These are phyloP conservation scores for Shiraia sp. DNA, from an alignment of 2,329 filamentous ascomycete species.

Conservation along the genomic window DNA sequence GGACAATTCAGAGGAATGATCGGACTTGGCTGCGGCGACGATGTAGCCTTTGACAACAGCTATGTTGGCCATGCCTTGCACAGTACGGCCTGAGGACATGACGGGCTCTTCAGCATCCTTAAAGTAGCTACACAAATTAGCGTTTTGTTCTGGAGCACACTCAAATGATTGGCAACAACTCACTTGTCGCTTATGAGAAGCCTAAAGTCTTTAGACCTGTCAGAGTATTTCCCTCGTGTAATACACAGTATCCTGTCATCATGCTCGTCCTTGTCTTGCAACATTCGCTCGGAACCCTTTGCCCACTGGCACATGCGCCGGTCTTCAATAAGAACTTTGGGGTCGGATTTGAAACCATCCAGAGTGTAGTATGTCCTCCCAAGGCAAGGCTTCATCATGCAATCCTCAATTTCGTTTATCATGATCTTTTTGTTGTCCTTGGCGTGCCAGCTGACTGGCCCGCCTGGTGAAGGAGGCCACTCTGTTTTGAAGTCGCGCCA, in stretches of 20 bases:
- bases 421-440: constrained; percentile 82
- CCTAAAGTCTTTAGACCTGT: constrained; percentile 73
- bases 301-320: constrained; percentile 87
- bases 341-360: constrained; percentile 76
- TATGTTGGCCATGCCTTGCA: constrained; percentile 79
- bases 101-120: constrained; percentile 69
- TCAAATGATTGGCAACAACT: constrained; percentile 6
- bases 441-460: constrained; percentile 79
- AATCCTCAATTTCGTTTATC: constrained; percentile 62
- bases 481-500: constrained; percentile 76
- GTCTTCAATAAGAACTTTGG: constrained; percentile 67
- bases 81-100: constrained; percentile 72
- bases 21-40: constrained; percentile 78
- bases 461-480: constrained; percentile 54
- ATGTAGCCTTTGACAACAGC: constrained; percentile 85
- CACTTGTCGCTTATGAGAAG: constrained; percentile 76
- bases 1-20: constrained; percentile 84
- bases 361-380: constrained; percentile 70
- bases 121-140: constrained; percentile 63
- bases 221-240: constrained; percentile 71
- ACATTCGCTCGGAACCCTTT: constrained; percentile 73
- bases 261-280: constrained; percentile 66
- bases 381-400: constrained; percentile 44
- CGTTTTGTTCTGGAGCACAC: not conserved
- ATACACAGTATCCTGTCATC: constrained; percentile 79